Conservation (phyloP, 1,284 basidiomycete genomes). For the Apiotrichum siamense region DNA sequence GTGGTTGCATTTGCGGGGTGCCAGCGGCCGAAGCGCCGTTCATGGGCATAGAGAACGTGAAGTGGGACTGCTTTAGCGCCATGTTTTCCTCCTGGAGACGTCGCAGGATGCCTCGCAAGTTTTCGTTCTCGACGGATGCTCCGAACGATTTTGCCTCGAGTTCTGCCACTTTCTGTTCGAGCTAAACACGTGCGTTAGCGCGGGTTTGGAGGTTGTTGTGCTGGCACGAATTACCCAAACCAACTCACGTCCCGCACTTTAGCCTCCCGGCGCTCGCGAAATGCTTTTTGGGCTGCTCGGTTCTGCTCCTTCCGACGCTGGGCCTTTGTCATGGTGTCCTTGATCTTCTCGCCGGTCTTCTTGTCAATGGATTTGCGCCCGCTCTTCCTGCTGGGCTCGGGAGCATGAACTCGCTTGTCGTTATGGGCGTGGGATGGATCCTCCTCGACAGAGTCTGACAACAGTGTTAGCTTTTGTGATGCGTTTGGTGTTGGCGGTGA, state of each 20-base stretch:
- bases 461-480: neutral
- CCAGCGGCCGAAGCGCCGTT: conserved; percentile 12
- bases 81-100: conserved; percentile 48
- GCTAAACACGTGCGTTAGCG: conserved; percentile 21
- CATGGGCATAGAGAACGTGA: conserved; percentile 46
- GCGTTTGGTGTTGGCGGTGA: too few relatives aligned
- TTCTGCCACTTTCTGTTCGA: conserved; percentile 46
- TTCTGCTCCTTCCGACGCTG: conserved; percentile 48
- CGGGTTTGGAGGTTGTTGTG: too few relatives aligned
- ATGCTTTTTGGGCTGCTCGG: conserved; percentile 48
- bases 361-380: conserved; percentile 10
- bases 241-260: conserved; percentile 46
- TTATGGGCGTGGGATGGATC: conserved; percentile 37
- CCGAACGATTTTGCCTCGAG: conserved; percentile 44
- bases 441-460: conserved; percentile 34
- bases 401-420: conserved; percentile 35
- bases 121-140: conserved; percentile 46
- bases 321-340: conserved; percentile 33
- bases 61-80: conserved; percentile 43
- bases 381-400: conserved; percentile 18
- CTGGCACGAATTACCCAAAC: conserved; percentile 8
- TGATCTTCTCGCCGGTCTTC: conserved; percentile 8
- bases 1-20: conserved; percentile 5
- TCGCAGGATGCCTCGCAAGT: conserved; percentile 44
- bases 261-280: conserved; percentile 47